Evolutionary conservation across 225 moss, liverwort and hornwort genomes (phyloP).

Genomic region (Marchantia polymorpha): DNA sequence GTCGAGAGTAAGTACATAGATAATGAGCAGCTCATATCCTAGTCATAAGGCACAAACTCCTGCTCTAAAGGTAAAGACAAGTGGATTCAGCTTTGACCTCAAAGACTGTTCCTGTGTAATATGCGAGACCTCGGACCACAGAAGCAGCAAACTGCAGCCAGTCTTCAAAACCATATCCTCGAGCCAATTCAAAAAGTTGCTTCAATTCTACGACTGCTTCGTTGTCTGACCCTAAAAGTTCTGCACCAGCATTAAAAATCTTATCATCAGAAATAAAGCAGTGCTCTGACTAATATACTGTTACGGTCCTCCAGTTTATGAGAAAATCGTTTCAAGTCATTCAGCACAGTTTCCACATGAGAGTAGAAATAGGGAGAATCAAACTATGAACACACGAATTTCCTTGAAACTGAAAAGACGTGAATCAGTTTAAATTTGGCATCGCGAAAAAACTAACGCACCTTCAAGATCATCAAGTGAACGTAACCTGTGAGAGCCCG

Average conservation of each 20-base stretch:
- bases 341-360: neutral
- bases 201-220: constrained; percentile 78
- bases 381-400: neutral
- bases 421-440: neutral
- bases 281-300: neutral
- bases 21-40: neutral
- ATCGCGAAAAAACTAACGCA: constrained; percentile 10
- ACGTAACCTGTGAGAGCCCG: constrained; percentile 59
- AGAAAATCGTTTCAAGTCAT: neutral
- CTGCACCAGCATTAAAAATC: constrained; percentile 34
- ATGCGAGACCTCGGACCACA: constrained; percentile 89
- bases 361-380: neutral
- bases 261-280: neutral
- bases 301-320: neutral
- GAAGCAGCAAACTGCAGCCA: constrained; percentile 93
- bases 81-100: constrained; percentile 47
- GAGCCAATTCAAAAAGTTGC: constrained; percentile 74
- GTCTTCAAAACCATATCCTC: constrained; percentile 65
- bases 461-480: constrained; percentile 88
- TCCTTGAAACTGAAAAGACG: neutral
- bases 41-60: neutral
- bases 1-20: neutral
- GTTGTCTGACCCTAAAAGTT: constrained; percentile 67
- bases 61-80: neutral
- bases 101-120: constrained; percentile 95